phyloP scores from a whole-genome alignment of 768 basidiomycete genomes.

The Rhodotorula kratochvilovae region DNA sequence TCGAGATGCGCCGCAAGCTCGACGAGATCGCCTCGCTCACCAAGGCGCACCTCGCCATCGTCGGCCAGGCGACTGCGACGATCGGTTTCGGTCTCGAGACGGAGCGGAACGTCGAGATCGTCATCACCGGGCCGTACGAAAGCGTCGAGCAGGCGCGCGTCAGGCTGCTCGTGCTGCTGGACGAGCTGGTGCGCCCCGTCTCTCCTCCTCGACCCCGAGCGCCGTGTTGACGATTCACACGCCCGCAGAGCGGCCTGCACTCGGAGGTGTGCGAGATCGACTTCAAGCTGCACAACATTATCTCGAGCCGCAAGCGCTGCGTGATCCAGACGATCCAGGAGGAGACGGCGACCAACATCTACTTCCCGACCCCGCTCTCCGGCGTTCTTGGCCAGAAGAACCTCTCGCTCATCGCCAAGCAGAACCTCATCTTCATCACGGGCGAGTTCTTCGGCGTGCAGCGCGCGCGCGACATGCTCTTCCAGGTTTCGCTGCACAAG shows the following conservation, averaged over 20 bases:
- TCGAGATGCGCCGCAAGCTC: slow-evolving; percentile 49
- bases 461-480: slow-evolving; percentile 89
- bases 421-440: slow-evolving; percentile 89
- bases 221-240: slow-evolving; percentile 7
- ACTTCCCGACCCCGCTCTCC: slow-evolving; percentile 83
- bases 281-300: slow-evolving; percentile 84
- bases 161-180: slow-evolving; percentile 83
- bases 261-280: slow-evolving; percentile 89
- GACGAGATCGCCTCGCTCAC: slow-evolving; percentile 91
- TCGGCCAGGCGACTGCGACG: slow-evolving; percentile 66
- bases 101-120: slow-evolving; percentile 86
- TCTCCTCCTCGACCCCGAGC: background rate
- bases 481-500: slow-evolving; percentile 79
- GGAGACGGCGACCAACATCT: slow-evolving; percentile 95
- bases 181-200: slow-evolving; percentile 70
- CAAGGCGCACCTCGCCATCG: slow-evolving; percentile 86
- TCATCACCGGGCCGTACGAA: slow-evolving; percentile 77
- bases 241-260: slow-evolving; percentile 73
- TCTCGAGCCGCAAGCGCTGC: slow-evolving; percentile 81
- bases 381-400: slow-evolving; percentile 61
- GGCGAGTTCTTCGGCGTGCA: slow-evolving; percentile 97
- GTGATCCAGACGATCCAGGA: slow-evolving; percentile 88
- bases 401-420: slow-evolving; percentile 57
- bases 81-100: slow-evolving; percentile 89
- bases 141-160: slow-evolving; percentile 88